Conservation (phyloP, 768 basidiomycete genomes). For the Phylloporus rhodoxanthus region DNA sequence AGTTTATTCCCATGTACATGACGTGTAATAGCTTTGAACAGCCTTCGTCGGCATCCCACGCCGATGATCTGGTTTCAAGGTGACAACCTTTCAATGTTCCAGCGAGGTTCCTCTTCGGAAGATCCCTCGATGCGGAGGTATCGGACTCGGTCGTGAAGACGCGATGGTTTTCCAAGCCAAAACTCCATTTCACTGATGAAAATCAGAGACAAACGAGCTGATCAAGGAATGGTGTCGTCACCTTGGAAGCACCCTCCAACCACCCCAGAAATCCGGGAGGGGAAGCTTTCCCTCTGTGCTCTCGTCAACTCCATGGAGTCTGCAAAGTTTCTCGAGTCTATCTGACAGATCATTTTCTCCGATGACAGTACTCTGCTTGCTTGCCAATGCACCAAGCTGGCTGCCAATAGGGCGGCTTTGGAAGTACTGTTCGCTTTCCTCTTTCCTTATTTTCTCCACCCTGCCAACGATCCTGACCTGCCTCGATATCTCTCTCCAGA, state of each 20-base stretch:
- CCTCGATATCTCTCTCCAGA: constrained; percentile 82
- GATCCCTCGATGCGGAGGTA: constrained; percentile 55
- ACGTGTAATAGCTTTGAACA: background rate
- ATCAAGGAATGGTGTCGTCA: constrained; percentile 25
- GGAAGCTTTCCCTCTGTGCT: constrained; percentile 48
- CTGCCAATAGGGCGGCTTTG: constrained; percentile 75
- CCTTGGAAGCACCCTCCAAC: constrained; percentile 91
- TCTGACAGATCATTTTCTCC: constrained; percentile 62
- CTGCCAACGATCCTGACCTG: constrained; percentile 80
- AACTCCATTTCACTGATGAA: constrained; percentile 83
- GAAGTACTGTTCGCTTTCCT: constrained; percentile 83
- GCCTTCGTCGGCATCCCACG: background rate
- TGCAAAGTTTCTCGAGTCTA: constrained; percentile 52
- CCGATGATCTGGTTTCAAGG: constrained; percentile 40
- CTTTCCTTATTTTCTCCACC: constrained; percentile 68
- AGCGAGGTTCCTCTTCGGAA: constrained; percentile 46
- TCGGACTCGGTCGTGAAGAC: constrained; percentile 85
- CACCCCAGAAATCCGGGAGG: constrained; percentile 91
- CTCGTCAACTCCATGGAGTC: constrained; percentile 49
- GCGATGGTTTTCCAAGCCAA: constrained; percentile 94
- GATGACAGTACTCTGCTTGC: constrained; percentile 78
- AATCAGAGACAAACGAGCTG: constrained; percentile 4
- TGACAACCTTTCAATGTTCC: constrained; percentile 77
- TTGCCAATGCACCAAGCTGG: constrained; percentile 89
- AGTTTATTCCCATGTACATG: background rate